phyloP scores from a whole-genome alignment of 257 asterid genomes.

The Solanum appendiculatum region DNA sequence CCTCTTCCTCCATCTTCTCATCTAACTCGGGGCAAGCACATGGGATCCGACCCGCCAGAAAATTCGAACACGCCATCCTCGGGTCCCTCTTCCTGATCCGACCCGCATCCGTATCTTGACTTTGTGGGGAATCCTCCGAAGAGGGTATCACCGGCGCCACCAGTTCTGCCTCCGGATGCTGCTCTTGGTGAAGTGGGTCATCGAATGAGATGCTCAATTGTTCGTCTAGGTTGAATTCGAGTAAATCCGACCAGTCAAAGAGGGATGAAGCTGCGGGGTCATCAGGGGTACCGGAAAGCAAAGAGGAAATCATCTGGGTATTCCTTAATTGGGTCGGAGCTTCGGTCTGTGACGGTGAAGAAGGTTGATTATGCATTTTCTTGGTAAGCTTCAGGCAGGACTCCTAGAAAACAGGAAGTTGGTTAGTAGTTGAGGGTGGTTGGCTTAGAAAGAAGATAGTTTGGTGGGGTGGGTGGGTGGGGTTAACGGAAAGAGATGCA shows the following conservation, averaged over 20 bases:
- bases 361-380: constrained; percentile 13
- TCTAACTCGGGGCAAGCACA: constrained; percentile 96
- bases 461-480: neutral
- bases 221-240: constrained; percentile 58
- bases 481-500: neutral
- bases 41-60: constrained; percentile 79
- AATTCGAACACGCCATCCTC: constrained; percentile 71
- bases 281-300: constrained; percentile 4
- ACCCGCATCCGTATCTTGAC: constrained; percentile 1
- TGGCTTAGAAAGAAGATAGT: neutral
- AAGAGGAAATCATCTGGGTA: constrained; percentile 17
- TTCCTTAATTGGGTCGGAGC: neutral
- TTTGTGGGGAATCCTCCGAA: neutral
- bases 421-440: neutral
- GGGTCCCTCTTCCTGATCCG: constrained; percentile 82
- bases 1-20: constrained; percentile 53
- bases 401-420: constrained; percentile 10
- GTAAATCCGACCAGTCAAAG: constrained; percentile 68
- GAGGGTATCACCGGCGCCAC: neutral
- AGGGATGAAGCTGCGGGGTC: constrained; percentile 31
- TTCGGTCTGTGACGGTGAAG: neutral
- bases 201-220: constrained; percentile 17
- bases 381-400: neutral
- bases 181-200: neutral
- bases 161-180: neutral